Evolutionary conservation across 805 yeast species (phyloP).

Genomic region (Candida sanyiensis): DNA sequence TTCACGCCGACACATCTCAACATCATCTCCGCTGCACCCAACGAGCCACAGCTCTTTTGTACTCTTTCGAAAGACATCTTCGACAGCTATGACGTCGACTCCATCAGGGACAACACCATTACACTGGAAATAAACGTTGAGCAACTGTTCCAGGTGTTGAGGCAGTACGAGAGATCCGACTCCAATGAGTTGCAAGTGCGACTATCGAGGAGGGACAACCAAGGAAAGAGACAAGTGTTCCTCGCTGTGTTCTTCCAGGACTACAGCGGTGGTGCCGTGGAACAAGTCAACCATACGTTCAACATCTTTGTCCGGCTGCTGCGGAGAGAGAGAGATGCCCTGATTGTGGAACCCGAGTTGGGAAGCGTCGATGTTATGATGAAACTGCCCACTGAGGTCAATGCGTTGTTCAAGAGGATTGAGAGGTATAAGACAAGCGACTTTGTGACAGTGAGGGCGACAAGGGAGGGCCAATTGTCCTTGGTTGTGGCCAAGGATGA

Average conservation of each 20-base stretch:
- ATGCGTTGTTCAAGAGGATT: conserved; percentile 49
- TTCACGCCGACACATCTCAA: conserved; percentile 46
- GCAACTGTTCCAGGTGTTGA: conserved; percentile 49
- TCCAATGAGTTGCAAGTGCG: conserved; percentile 46
- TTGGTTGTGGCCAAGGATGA: conserved; percentile 52
- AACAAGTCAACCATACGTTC: conserved; percentile 56
- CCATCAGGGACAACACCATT: conserved; percentile 47
- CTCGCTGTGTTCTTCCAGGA: conserved; percentile 53
- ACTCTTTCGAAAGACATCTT: conserved; percentile 39
- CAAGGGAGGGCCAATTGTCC: conserved; percentile 43
- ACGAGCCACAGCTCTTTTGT: conserved; percentile 69
- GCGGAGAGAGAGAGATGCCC: conserved; percentile 46
- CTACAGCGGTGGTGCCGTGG: conserved; percentile 30
- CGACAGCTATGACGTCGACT: conserved; percentile 30
- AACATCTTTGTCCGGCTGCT: conserved; percentile 66
- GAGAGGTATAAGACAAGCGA: conserved; percentile 60
- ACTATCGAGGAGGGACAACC: conserved; percentile 34
- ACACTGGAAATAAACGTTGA: conserved; percentile 60
- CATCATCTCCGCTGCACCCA: conserved; percentile 45
- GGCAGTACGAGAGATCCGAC: conserved; percentile 49
- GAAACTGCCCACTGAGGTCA: conserved; percentile 42
- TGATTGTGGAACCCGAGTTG: conserved; percentile 59
- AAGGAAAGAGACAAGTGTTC: conserved; percentile 40
- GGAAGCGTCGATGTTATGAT: conserved; percentile 50
- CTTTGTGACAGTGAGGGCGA: conserved; percentile 43